phyloP scores from a whole-genome alignment of 805 yeast genomes.

The Aciculoconidium aculeatum region DNA sequence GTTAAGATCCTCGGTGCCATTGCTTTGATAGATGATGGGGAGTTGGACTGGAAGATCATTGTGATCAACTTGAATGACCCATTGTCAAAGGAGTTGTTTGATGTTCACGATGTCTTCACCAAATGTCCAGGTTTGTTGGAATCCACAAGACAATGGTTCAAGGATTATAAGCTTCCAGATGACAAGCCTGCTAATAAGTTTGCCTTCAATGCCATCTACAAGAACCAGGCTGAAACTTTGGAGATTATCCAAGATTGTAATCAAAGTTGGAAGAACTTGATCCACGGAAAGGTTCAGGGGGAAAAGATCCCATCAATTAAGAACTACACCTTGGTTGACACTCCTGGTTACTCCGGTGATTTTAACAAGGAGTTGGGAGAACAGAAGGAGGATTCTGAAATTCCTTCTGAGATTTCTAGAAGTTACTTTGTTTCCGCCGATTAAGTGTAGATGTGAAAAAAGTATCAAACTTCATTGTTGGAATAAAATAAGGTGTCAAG shows the following conservation, averaged over 20 bases:
- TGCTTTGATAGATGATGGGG: constrained; percentile 92
- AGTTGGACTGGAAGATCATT: constrained; percentile 87
- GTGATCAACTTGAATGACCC: constrained; percentile 83
- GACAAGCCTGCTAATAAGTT: constrained; percentile 96
- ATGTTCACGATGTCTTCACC: constrained; percentile 84
- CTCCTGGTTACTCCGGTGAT: constrained; percentile 21
- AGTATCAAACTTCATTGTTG: too few relatives aligned
- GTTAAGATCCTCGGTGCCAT: constrained; percentile 91
- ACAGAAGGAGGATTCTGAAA: constrained; percentile 19
- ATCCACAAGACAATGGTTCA: constrained; percentile 96
- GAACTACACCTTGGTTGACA: constrained; percentile 31
- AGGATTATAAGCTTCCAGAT: constrained; percentile 95
- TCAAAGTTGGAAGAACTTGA: constrained; percentile 76
- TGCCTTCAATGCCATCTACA: constrained; percentile 94
- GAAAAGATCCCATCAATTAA: constrained; percentile 17
- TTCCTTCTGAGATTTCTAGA: constrained; percentile 33
- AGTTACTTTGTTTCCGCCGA: constrained; percentile 8
- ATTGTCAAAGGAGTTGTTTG: constrained; percentile 78
- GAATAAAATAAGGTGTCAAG: too few relatives aligned
- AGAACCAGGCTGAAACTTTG: constrained; percentile 79
- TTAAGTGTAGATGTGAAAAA: too few relatives aligned
- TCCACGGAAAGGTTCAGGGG: constrained; percentile 49
- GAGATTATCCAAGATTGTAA: constrained; percentile 77
- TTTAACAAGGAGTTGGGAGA: constrained; percentile 14
- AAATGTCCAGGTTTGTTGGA: constrained; percentile 90